Evolutionary conservation across 2,329 filamentous ascomycete species (phyloP).

Genomic region (Beauveria sp.): DNA sequence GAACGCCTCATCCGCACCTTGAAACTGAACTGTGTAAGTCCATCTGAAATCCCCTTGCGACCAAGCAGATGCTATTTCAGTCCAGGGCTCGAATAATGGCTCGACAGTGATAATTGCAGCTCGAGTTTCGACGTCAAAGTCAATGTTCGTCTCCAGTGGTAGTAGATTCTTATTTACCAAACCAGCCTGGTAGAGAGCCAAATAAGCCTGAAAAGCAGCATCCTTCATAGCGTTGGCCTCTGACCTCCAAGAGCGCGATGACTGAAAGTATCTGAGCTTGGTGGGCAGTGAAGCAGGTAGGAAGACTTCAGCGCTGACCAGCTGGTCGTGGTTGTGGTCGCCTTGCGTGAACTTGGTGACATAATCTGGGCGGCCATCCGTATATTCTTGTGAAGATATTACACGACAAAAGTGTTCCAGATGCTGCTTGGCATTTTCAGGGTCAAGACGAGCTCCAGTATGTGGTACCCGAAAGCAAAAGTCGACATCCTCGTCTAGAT

Average conservation of each 20-base stretch:
- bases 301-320: slow-evolving; percentile 52
- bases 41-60: neutral
- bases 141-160: slow-evolving; percentile 45
- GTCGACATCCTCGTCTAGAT: slow-evolving; percentile 21
- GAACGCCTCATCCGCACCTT: slow-evolving; percentile 14
- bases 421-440: slow-evolving; percentile 67
- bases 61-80: slow-evolving; percentile 36
- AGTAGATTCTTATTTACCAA: slow-evolving; percentile 73
- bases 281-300: slow-evolving; percentile 64
- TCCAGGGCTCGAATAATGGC: slow-evolving; percentile 40
- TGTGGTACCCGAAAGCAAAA: slow-evolving; percentile 28
- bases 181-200: slow-evolving; percentile 58
- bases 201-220: slow-evolving; percentile 74
- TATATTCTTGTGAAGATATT: slow-evolving; percentile 49
- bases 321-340: slow-evolving; percentile 16
- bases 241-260: slow-evolving; percentile 49
- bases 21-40: neutral
- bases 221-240: slow-evolving; percentile 71
- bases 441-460: slow-evolving; percentile 58
- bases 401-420: slow-evolving; percentile 73
- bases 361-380: slow-evolving; percentile 63
- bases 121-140: slow-evolving; percentile 30
- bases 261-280: slow-evolving; percentile 20
- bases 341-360: slow-evolving; percentile 36
- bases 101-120: slow-evolving; percentile 27